Evolutionary conservation across 805 yeast genomes (phyloP).

Genomic region (Cyberlindnera suaveolens): DNA sequence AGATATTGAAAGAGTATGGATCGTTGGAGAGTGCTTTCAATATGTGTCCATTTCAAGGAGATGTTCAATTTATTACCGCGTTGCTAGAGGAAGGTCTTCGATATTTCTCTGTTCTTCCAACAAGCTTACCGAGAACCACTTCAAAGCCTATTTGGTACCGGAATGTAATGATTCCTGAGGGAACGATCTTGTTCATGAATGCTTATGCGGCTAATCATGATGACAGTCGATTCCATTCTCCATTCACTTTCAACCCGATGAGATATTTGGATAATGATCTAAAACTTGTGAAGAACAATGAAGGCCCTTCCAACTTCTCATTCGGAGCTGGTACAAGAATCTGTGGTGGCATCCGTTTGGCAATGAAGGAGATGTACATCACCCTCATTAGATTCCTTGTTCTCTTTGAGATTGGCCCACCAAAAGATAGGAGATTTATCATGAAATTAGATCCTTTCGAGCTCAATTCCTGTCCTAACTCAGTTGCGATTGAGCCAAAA

Average conservation of each 20-base stretch:
- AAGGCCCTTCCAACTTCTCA: conserved; percentile 32
- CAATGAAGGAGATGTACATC: conserved; percentile 58
- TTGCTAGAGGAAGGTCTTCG: conserved; percentile 58
- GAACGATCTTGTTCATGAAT: conserved; percentile 57
- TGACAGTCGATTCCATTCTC: conserved; percentile 31
- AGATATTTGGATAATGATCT: conserved; percentile 38
- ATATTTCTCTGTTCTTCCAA: conserved; percentile 58
- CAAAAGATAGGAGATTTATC: conserved; percentile 24
- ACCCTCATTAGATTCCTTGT: conserved; percentile 47
- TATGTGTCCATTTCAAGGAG: conserved; percentile 19
- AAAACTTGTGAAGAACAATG: conserved; percentile 5
- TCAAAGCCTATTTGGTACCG: conserved; percentile 41
- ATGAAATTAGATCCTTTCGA: conserved; percentile 45
- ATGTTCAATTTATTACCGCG: conserved; percentile 49
- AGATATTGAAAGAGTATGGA: conserved; percentile 32
- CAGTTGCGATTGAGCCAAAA: conserved; percentile 59
- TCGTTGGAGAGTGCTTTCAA: conserved; percentile 31
- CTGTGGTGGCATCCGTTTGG: conserved; percentile 66
- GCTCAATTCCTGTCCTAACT: conserved; percentile 45
- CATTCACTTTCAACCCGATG: conserved; percentile 44
- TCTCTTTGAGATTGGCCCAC: conserved; percentile 42
- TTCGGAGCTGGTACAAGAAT: conserved; percentile 69
- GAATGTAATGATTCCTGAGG: conserved; percentile 42
- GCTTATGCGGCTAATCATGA: conserved; percentile 71
- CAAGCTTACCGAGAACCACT: conserved; percentile 58